Percentiles rank a stretch among this genome's conserved stretches.
Evolutionary conservation across 192 early-diverging fungal species (phyloP).

Genomic region (Lunasporangiospora selenospora): DNA sequence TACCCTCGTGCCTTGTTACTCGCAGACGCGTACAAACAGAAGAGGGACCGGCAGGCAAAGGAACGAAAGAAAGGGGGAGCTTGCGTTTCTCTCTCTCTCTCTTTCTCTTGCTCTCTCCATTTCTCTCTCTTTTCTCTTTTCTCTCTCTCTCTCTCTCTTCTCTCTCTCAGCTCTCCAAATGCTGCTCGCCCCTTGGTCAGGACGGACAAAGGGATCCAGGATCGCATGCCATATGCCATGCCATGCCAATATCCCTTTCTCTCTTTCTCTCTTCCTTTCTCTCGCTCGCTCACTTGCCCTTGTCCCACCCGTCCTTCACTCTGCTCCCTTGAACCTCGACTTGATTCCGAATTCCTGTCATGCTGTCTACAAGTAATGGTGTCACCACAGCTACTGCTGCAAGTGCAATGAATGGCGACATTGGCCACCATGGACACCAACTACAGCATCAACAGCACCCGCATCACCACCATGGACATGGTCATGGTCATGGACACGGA

Average conservation of each 20-base stretch:
- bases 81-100: not conserved
- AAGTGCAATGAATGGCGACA: not conserved
- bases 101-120: not conserved
- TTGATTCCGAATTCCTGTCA: conserved; percentile 8
- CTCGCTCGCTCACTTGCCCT: not conserved
- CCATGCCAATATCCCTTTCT: not conserved
- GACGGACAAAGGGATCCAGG: not conserved
- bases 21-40: no score
- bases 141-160: not conserved
- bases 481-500: not conserved
- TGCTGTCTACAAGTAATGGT: conserved; percentile 5
- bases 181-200: not conserved
- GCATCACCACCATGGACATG: not conserved
- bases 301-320: no score
- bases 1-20: no score
- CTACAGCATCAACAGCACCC: conserved; percentile 10
- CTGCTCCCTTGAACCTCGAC: no score
- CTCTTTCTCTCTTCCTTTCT: not conserved
- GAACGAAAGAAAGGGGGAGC: no score
- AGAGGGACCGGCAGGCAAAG: no score
- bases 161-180: not conserved
- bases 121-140: not conserved
- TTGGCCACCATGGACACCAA: conserved; percentile 2
- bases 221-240: not conserved
- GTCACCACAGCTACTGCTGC: not conserved